Base-by-base conservation (phyloP, 2,329 filamentous ascomycete species). In the Zymoseptoria crescenta region DNA sequence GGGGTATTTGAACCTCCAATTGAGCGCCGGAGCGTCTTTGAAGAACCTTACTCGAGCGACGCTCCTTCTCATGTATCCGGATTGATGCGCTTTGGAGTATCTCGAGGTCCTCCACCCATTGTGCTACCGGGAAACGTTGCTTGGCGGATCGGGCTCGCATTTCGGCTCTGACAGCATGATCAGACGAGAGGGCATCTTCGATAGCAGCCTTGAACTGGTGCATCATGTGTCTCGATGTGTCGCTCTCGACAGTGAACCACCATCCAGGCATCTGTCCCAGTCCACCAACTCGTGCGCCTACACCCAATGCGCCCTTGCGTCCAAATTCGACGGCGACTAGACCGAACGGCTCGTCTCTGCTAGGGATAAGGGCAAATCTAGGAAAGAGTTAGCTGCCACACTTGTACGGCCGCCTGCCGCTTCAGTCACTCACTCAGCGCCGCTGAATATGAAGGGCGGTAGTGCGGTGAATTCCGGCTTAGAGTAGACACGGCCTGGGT, bases 181-280 rank as follows among this genome's bases (percentile, higher is more conserved):
- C 81, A 1, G 82, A 84, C 50, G 74, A 77, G 55, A 87, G 69
- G 1, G 84, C 84, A 55, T 77, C 77, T 21, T 81, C 74, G 61
- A 87, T 85, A 7, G 84, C 81, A 57, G 77, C 74, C 67, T 81
- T 83, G 73, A 87, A 86, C 68, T 87, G 84, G 41, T 81, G 79
- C 52, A 86, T 74, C 49, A 86, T 70, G 73, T 87, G 84, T 28
- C 77, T 77, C 0, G 83, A 83, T 1, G 81, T 81, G 7, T 78
- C 83, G 0, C 81, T 84, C 69, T 87, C 84, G 55, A 87, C 80
- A 0, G 83, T 86, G 68, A 81, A 87, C 84, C 84, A 87, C 80
- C 83, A 86, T 10, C 53, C 53, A 20, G 85, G 85, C 53, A 55
- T 55, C 20, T 55, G 53, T 4, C 53, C 53, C 10, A 55, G 29